A percentile compares a stretch with the other conserved stretches of the same genome.
phyloP scores from a whole-genome alignment of 2,329 filamentous ascomycete genomes.

The Nothopassalora personata region DNA sequence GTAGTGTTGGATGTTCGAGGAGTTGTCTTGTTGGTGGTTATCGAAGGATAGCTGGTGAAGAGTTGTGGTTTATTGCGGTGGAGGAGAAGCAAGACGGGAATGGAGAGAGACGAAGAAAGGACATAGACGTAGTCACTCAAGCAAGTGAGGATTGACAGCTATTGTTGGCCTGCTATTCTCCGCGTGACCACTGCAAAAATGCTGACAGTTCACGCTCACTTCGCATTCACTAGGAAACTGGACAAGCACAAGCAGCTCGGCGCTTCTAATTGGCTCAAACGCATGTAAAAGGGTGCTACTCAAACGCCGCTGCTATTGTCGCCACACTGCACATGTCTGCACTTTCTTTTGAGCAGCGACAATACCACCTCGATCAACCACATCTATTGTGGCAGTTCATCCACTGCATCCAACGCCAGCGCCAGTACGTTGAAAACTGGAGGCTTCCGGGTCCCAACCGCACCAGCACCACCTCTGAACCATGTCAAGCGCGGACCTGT shows the following conservation, averaged over 20 bases:
- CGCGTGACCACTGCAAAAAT: not conserved
- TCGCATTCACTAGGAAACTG: not conserved
- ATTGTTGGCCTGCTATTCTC: not conserved
- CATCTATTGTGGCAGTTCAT: not conserved
- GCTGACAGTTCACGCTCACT: not conserved
- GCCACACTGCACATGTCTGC: not conserved
- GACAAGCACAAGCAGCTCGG: not conserved
- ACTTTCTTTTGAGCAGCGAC: not conserved
- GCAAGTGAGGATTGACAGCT: not conserved
- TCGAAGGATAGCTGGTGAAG: not conserved
- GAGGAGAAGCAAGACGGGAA: not conserved
- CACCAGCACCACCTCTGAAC: not conserved
- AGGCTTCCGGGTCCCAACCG: not conserved
- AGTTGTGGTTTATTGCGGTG: not conserved
- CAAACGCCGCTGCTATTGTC: not conserved
- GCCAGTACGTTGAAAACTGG: not conserved
- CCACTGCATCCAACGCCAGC: not conserved
- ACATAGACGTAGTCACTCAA: not conserved
- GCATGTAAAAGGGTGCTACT: not conserved
- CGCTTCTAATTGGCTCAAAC: not conserved
- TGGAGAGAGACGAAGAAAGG: not conserved
- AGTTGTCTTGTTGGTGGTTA: constrained; percentile 4
- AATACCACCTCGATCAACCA: not conserved
- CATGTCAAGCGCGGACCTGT: not conserved
- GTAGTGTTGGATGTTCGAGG: constrained; percentile 6